phyloP scores from a whole-genome alignment of 2,329 filamentous ascomycete species.

The Monilinia polystroma region DNA sequence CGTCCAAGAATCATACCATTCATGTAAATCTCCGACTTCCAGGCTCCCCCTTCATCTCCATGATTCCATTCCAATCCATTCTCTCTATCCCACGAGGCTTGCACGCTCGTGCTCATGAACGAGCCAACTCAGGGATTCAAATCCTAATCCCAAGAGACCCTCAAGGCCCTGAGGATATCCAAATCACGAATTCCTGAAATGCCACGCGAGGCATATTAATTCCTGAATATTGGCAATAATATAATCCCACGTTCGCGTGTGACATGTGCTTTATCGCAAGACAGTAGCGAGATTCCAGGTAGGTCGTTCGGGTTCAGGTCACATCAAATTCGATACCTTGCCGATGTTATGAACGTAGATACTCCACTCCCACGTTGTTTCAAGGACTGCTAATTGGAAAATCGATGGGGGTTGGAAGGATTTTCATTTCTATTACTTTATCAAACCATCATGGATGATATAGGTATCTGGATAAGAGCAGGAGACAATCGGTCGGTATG shows the following conservation, averaged over 20 bases:
- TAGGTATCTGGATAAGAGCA: neutral
- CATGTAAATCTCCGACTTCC: neutral
- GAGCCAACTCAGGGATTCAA: neutral
- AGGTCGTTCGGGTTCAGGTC: neutral
- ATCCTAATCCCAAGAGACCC: neutral
- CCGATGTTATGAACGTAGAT: neutral
- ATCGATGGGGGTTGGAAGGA: neutral
- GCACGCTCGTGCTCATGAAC: neutral
- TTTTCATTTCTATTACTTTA: neutral
- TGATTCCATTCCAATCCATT: neutral
- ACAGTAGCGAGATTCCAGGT: constrained; percentile 7
- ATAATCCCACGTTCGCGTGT: neutral
- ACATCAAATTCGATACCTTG: neutral
- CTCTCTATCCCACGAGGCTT: neutral
- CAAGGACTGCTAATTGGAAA: neutral
- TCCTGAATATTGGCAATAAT: too few species aligned
- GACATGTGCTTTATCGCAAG: constrained; percentile 5
- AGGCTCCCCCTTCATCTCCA: neutral
- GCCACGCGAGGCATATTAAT: neutral
- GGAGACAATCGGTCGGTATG: neutral
- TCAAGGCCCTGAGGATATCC: neutral
- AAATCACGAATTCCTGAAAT: neutral
- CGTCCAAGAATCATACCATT: neutral
- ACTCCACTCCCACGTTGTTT: constrained; percentile 13
- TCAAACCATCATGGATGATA: too few species aligned